Base-by-base conservation (phyloP, 1,284 basidiomycete genomes). In the Leccinum griseonigrum region DNA sequence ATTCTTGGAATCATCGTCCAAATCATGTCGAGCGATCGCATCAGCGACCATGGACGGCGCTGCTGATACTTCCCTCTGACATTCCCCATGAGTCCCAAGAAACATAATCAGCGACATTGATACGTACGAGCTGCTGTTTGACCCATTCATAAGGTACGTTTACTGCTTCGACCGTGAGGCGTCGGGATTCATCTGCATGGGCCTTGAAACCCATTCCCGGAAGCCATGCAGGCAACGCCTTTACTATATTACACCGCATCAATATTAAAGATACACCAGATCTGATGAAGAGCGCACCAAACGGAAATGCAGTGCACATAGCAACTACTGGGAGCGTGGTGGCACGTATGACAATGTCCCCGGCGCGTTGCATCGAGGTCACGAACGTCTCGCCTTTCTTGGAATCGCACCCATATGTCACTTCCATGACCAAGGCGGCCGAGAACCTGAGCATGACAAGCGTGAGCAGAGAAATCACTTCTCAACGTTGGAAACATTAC, bases 31-130 rank as follows among this genome's bases (percentile, higher is more conserved):
- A 4, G 4, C 52, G 32, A 69, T 66, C 2, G 62, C 59, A 29
- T 70, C 59, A n/a, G 65, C 16, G 5, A 69, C 69, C 69, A 70
- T 62, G 28, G 59, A 70, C 0, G 60, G 62, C 2, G 7, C 13
- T 18, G 67, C 58, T 9, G 16, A 54, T 9, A 65, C 69, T 52
- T 63, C 52, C 11, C 62, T 65, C 22, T 18, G 11, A 26, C 2
- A 5, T 7, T 48, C 46, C 4, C 10, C 46, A 26, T 48, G 18
- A 48, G 43, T 22, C 43, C 9, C 3, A 0, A 5, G 1, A 46
- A n/a, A 46, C 18, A 22, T 11, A 5, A 22, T 22, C 18, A 22
- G 6, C 6, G 22, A 28, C 3, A 29, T n/a, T 4, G 16, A 16
- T 9, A 31, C 51, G 51, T n/a, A 52, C 51, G 29, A 52, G 4